A percentile compares a stretch with the other conserved stretches of the same genome.
Evolutionary conservation across 306 rosid species (phyloP).

Genomic region (Pyrus bretschneideri): DNA sequence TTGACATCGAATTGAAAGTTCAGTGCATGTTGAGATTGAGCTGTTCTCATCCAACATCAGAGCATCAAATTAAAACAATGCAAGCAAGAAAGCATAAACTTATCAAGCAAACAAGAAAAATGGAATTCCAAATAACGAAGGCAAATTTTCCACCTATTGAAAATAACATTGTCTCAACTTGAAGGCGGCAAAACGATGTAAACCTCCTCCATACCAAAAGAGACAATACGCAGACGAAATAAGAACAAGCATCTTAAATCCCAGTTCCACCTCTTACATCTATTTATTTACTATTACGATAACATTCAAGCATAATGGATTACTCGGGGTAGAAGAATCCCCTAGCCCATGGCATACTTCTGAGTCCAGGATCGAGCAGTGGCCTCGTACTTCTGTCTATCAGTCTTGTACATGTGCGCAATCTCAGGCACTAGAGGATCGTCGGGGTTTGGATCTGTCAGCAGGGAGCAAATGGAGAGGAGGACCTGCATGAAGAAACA

Average conservation of each 20-base stretch:
- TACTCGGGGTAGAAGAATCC: neutral
- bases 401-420: conserved; percentile 55
- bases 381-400: conserved; percentile 44
- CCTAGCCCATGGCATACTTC: conserved; percentile 62
- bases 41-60: neutral
- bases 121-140: neutral
- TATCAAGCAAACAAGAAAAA: neutral
- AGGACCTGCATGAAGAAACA: conserved; percentile 35
- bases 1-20: neutral
- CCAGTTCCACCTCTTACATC: conserved; percentile 8
- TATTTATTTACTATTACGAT: conserved; percentile 36
- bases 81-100: neutral
- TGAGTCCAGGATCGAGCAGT: conserved; percentile 61
- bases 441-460: conserved; percentile 64
- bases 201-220: neutral
- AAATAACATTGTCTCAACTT: neutral
- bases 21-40: neutral
- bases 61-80: neutral
- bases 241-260: neutral
- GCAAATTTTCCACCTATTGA: neutral
- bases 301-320: conserved; percentile 2
- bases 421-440: conserved; percentile 66
- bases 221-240: neutral
- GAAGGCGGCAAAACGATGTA: neutral
- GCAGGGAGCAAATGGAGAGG: conserved; percentile 56